Evolutionary conservation across 345 rosid species (phyloP), one percentile per base, ranked within the genome.

Genomic region (Melaleuca alternifolia): DNA sequence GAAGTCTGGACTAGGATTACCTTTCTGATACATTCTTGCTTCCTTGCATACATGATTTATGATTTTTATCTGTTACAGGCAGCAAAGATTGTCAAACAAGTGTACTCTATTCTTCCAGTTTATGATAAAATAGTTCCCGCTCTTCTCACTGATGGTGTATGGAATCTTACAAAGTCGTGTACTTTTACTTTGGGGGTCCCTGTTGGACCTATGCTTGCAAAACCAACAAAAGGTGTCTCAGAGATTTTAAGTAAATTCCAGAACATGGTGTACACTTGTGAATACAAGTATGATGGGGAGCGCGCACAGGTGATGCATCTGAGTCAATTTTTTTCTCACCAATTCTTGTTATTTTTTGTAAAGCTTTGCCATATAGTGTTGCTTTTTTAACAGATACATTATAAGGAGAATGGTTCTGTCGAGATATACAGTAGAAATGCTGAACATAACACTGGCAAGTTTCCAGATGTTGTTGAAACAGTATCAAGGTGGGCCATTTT

Each of bases 401-500:
- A 89, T 86, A 65, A 93, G 95, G 99, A 97, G 88, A 88, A 95
- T 92, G 98, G 94, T 90, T 90, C 93, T 76, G 96, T 96, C 83
- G 96, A 97, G 94, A 97, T 97, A 87, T 97, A 97, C 86, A 97
- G 99, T 91, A 92, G 99, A 88, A 96, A 96, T 91, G 95, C 99
- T 56, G 99, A 96, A 93, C 89, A 94, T 77, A 97, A 94, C 91
- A 97, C 99, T 86, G 95, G 91, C 87, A 96, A 97, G 87, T 97
- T 89, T 90, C 99, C 99, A 2, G 99, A 97, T 90, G 96, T 97
- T 89, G 93, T 94, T 89, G 86, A 89, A 87, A 91, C 96, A 11
- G 90, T 94, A 87, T 90, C 98, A 88, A 94, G 98, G 99, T 96
- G 87, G 84, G 83, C 37, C 79, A 83, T 82, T 77, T 59, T 83